Base-by-base conservation (phyloP, 805 yeast genomes). In the Monosporozyma aquatica region DNA sequence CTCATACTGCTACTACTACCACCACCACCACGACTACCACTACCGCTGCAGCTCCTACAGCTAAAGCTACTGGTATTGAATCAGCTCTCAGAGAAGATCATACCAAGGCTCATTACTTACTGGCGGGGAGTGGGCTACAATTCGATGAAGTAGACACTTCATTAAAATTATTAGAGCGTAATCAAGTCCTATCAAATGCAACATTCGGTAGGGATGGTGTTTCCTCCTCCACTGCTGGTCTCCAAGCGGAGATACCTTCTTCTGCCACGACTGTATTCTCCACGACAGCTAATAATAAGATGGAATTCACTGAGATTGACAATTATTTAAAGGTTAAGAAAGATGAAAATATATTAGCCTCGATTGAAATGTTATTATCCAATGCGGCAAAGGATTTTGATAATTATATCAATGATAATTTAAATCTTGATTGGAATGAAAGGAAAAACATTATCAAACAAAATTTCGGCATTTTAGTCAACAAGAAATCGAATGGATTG, bases 91-190 rank as follows among this genome's bases (percentile, higher is more conserved):
- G 30, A 27, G 25, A 32, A 4, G 61, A 65, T 34, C 70, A 68
- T 54, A 80, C 87, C 2, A 80, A 78, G 53, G 92, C 85, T 2
- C 97, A 92, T 57, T 92, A 92, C 59, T 66, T 92, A 30, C 67
- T 90, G 35, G 95, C 96, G 5, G 84, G 89, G 1, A 82, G 90
- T 55, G 97, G 97, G 1, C 74, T 87, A 41, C 78, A 85, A 33
- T 80, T 90, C 40, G 95, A 86, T 52, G 92, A 86, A 44, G 78
- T 89, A 30, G 87, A 84, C 49, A 64, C 64, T 25, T 80, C 78
- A 38, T 62, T 81, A 44, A 62, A 65, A 32, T 49, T 53, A 45
- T 65, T 61, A 30, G 30, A 43, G n/a, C 29, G 32, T 18, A 37
- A 37, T 18, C 22, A 25, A 24, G 17, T 11, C 6, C 6, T 24